Percentiles rank a stretch among this genome's conserved stretches.
Conservation (phyloP, 495 filamentous ascomycete genomes). For the Talaromyces proteolyticus region DNA sequence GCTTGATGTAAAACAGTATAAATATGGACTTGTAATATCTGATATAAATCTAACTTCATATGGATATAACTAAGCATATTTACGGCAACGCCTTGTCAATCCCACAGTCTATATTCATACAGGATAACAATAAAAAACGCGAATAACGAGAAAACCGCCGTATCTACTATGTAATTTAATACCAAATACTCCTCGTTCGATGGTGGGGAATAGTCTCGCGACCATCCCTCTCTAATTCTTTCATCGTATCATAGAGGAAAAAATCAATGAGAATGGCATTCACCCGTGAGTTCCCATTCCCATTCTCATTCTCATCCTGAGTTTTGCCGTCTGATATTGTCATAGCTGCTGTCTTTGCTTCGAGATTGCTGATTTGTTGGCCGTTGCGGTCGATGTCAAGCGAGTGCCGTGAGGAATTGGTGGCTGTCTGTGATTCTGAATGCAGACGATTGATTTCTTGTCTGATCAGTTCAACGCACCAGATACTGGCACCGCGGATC, state of each 20-base stretch:
- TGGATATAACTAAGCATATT: no score
- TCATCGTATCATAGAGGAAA: slow-evolving; percentile 91
- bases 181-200: slow-evolving; percentile 93
- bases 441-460: slow-evolving; percentile 72
- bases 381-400: neutral
- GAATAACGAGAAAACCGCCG: neutral
- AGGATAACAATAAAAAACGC: neutral
- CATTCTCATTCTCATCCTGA: slow-evolving; percentile 11
- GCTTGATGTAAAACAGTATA: no score
- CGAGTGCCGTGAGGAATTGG: neutral
- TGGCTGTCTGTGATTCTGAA: slow-evolving; percentile 45
- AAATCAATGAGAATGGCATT: slow-evolving; percentile 96
- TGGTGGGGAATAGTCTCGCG: slow-evolving; percentile 77
- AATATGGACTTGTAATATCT: no score
- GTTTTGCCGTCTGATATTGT: slow-evolving; percentile 1
- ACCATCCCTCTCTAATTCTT: slow-evolving; percentile 60
- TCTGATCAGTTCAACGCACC: slow-evolving; percentile 86
- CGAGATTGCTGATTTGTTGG: neutral
- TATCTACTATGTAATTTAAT: slow-evolving; percentile 39
- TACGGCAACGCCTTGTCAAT: neutral
- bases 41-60: no score
- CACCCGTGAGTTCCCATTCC: slow-evolving; percentile 36
- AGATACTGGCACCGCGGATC: slow-evolving; percentile 82
- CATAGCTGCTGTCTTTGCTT: slow-evolving; percentile 13
- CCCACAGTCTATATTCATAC: neutral